Percentiles rank a stretch among this genome's conserved stretches.
Conservation (phyloP, 2,329 filamentous ascomycete species). For the Cytospora schulzeri region DNA sequence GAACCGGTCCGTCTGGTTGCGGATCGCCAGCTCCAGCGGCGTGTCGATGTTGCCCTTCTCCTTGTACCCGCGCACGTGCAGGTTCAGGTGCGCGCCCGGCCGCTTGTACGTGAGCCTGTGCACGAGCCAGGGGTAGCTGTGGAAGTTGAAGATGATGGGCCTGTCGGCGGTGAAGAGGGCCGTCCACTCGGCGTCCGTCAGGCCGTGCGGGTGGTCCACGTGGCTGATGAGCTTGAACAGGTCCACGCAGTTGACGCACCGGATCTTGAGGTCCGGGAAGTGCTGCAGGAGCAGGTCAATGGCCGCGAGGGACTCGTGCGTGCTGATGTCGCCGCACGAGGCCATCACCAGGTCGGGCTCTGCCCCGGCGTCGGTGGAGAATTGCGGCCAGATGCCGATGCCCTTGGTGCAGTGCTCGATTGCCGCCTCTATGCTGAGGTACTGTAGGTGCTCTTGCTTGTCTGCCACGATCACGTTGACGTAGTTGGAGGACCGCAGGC, state of each 20-base stretch:
- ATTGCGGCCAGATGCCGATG: slow-evolving; percentile 76
- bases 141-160: slow-evolving; percentile 82
- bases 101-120: slow-evolving; percentile 77
- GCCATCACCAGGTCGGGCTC: slow-evolving; percentile 79
- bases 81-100: slow-evolving; percentile 60
- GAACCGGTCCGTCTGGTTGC: slow-evolving; percentile 77
- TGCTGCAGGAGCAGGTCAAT: slow-evolving; percentile 72
- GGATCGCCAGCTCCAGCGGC: slow-evolving; percentile 75
- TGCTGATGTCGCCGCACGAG: slow-evolving; percentile 73
- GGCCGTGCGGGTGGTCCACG: slow-evolving; percentile 71
- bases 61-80: slow-evolving; percentile 77
- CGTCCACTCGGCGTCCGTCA: slow-evolving; percentile 66
- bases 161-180: slow-evolving; percentile 72
- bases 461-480: slow-evolving; percentile 81
- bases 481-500: slow-evolving; percentile 72
- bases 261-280: slow-evolving; percentile 72
- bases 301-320: slow-evolving; percentile 73
- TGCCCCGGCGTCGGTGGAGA: slow-evolving; percentile 67
- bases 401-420: slow-evolving; percentile 78
- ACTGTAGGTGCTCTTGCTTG: slow-evolving; percentile 79
- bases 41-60: slow-evolving; percentile 87
- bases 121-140: slow-evolving; percentile 79
- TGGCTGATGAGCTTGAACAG: slow-evolving; percentile 77
- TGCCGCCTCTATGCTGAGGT: slow-evolving; percentile 71
- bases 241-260: slow-evolving; percentile 79